phyloP scores from a whole-genome alignment of 23 red algal genomes.

The Gracilaria gracilis region DNA sequence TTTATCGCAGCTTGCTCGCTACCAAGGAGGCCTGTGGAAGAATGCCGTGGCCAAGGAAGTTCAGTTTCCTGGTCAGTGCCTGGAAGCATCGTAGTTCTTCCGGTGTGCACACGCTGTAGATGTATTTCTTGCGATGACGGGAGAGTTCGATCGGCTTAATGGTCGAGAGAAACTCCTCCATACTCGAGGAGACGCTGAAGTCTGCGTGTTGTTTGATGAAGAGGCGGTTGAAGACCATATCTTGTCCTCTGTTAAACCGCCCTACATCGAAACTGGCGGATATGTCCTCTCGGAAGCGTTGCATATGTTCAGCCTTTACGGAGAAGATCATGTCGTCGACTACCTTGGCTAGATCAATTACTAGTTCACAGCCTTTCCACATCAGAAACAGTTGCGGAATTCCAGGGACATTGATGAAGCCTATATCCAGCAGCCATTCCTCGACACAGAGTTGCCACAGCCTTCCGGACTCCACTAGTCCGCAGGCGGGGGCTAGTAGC shows the following conservation, averaged over 20 bases:
- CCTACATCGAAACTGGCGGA: conserved; percentile 5
- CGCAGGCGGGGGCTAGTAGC: conserved; percentile 23
- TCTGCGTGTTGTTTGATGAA: background rate
- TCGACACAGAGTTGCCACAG: conserved; percentile 39
- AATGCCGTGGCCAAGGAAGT: background rate
- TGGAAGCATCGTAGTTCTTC: background rate
- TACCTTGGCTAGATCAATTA: conserved; percentile 27
- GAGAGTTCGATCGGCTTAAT: conserved; percentile 1
- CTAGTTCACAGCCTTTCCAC: background rate
- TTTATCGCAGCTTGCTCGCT: background rate
- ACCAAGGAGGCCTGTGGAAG: conserved; percentile 20
- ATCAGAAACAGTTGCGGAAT: conserved; percentile 39
- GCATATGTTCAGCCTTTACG: background rate
- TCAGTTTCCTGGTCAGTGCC: background rate
- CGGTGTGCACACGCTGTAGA: background rate
- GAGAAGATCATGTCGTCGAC: conserved; percentile 47
- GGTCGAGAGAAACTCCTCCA: conserved; percentile 22
- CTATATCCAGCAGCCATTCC: background rate
- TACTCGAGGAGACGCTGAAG: background rate
- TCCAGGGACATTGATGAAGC: conserved; percentile 7
- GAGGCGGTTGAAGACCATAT: conserved; percentile 17
- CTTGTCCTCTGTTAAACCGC: background rate
- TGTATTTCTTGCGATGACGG: background rate
- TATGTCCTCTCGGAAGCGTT: background rate
- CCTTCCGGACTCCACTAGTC: conserved; percentile 46